Conservation (phyloP, 2,329 filamentous ascomycete species). For the Colletotrichum eleusines region DNA sequence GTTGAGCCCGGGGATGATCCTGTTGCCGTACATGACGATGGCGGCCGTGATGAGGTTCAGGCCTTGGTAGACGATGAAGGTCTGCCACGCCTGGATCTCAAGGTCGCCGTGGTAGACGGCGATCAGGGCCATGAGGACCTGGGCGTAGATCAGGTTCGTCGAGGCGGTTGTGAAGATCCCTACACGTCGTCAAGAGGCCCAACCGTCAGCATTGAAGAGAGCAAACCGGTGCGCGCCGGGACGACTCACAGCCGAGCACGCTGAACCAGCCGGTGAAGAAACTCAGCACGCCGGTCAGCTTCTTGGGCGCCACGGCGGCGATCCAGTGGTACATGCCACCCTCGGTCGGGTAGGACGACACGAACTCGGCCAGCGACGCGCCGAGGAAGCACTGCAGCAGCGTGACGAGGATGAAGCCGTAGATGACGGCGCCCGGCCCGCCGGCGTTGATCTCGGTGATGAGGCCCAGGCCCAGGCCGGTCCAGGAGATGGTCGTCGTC, state of each 20-base stretch:
- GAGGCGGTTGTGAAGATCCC: constrained; percentile 60
- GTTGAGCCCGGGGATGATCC: constrained; percentile 57
- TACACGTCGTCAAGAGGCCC: constrained; percentile 37
- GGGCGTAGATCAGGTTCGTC: constrained; percentile 58
- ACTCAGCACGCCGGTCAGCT: constrained; percentile 54
- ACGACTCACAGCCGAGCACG: constrained; percentile 51
- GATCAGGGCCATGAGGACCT: constrained; percentile 56
- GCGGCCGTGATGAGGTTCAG: constrained; percentile 57
- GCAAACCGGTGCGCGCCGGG: too few relatives aligned
- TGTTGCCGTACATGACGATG: constrained; percentile 62
- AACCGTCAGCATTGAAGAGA: background rate
- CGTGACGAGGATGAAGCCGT: constrained; percentile 62
- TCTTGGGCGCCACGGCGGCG: constrained; percentile 58
- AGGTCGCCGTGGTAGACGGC: constrained; percentile 55
- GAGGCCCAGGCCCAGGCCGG: constrained; percentile 58
- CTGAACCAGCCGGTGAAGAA: constrained; percentile 60
- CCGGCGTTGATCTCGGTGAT: constrained; percentile 62
- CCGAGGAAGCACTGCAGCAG: constrained; percentile 60
- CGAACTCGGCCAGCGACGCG: constrained; percentile 60
- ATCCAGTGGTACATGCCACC: constrained; percentile 67
- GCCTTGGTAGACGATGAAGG: constrained; percentile 58
- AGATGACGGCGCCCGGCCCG: constrained; percentile 62
- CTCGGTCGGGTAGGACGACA: constrained; percentile 61
- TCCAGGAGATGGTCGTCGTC: constrained; percentile 64
- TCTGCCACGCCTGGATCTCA: constrained; percentile 60